Evolutionary conservation across 1,284 basidiomycete genomes (phyloP).

Genomic region (Ceratorhiza oryzae-sativae): DNA sequence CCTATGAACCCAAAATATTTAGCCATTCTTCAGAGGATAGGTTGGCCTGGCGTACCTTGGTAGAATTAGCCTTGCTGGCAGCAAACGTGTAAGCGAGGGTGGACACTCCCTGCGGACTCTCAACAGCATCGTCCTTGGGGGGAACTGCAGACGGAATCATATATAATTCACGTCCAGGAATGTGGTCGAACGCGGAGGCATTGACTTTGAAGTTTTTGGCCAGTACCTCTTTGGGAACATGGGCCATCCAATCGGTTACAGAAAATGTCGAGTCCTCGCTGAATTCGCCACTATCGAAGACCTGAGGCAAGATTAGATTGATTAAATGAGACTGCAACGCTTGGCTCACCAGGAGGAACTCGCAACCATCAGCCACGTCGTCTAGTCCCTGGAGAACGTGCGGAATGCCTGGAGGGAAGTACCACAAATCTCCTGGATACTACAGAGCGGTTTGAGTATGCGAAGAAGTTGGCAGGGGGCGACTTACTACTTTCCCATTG

Average conservation of each 20-base stretch:
- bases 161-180: slow-evolving; percentile 52
- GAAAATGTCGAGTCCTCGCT: slow-evolving; percentile 75
- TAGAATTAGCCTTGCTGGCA: slow-evolving; percentile 61
- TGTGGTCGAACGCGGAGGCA: slow-evolving; percentile 47
- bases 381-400: slow-evolving; percentile 71
- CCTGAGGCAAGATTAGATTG: slow-evolving; percentile 50
- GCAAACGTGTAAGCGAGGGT: slow-evolving; percentile 62
- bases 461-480: neutral
- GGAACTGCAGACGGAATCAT: slow-evolving; percentile 18
- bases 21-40: neutral
- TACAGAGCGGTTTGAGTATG: slow-evolving; percentile 41
- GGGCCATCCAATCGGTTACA: slow-evolving; percentile 57
- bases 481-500: slow-evolving; percentile 61
- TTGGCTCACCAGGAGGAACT: slow-evolving; percentile 68
- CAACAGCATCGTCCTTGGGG: slow-evolving; percentile 48
- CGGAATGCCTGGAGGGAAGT: slow-evolving; percentile 72
- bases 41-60: slow-evolving; percentile 42
- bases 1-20: neutral
- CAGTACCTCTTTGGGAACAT: slow-evolving; percentile 67
- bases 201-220: slow-evolving; percentile 33
- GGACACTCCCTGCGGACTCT: slow-evolving; percentile 60
- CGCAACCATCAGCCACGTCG: slow-evolving; percentile 63
- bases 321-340: neutral
- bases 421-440: slow-evolving; percentile 53
- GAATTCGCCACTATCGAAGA: too few species aligned